Percentiles rank a stretch among this genome's conserved stretches.
phyloP scores from a whole-genome alignment of 768 basidiomycete genomes.

The Tylopilus vinaceipallidus region DNA sequence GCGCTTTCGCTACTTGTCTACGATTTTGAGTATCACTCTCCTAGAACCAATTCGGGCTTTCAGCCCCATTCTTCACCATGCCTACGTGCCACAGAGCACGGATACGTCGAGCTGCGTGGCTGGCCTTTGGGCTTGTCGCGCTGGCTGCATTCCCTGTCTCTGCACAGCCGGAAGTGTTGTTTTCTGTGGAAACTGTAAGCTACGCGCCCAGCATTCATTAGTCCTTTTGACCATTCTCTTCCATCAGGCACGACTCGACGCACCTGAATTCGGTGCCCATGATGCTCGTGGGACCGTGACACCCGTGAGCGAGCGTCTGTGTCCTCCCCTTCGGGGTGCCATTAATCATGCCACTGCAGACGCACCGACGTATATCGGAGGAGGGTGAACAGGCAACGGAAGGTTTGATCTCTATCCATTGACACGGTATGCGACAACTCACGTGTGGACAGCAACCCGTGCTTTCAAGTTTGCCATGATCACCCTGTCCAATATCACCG shows the following conservation, averaged over 20 bases:
- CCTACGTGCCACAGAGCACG: slow-evolving; percentile 17
- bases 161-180: slow-evolving; percentile 31
- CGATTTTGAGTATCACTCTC: too few relatives aligned
- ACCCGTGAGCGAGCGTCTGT: slow-evolving; percentile 7
- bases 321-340: not conserved
- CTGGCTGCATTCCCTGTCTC: slow-evolving; percentile 46
- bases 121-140: slow-evolving; percentile 59
- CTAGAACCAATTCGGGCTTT: too few relatives aligned
- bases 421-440: not conserved
- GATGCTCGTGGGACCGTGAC: slow-evolving; percentile 14
- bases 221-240: not conserved
- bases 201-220: not conserved
- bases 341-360: slow-evolving; percentile 12
- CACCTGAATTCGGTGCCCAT: slow-evolving; percentile 1
- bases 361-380: slow-evolving; percentile 2
- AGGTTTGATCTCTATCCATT: slow-evolving; percentile 36
- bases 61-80: too few relatives aligned
- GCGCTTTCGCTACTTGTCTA: too few relatives aligned
- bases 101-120: slow-evolving; percentile 50
- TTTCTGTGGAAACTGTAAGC: slow-evolving; percentile 21
- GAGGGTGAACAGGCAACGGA: slow-evolving; percentile 48
- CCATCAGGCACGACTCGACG: slow-evolving; percentile 17
- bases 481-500: slow-evolving; percentile 64
- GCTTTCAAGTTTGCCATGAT: slow-evolving; percentile 75
- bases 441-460: slow-evolving; percentile 48